Base-by-base conservation (phyloP, 2,329 filamentous ascomycete genomes). In the Eutypella sp. region DNA sequence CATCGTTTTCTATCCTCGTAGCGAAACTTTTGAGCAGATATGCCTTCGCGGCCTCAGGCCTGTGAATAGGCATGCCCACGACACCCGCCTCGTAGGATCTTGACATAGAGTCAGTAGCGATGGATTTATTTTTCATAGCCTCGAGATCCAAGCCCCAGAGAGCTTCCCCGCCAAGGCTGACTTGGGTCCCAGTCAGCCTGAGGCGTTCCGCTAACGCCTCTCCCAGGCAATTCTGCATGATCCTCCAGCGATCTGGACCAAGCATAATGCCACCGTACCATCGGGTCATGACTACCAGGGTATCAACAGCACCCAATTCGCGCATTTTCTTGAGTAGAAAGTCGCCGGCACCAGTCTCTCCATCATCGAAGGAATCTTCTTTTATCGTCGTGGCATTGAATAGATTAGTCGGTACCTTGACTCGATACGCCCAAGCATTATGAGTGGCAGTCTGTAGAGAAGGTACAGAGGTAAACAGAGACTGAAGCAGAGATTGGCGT, bases 41-140 rank as follows among this genome's bases (percentile, higher is more conserved):
- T 41, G 70, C 69, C 43, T 74, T 69, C 10, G 89, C 87, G 5
- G 76, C 76, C 57, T 92, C 83, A 1, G 90, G 84, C 16, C 80
- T 80, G 57, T 90, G 83, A 20, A 92, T 85, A 1, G 87, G 83
- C 66, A 93, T 79, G 2, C 79, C 76, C 4, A 72, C 61, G 5
- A 69, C 66, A 1, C 61, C 57, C 1, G 64, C 67, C 29, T 60
- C 58, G 36, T 60, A 57, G 22, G 46, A 57, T 42, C 40, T 56
- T 15, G 66, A 62, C 48, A 45, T 57, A 41, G 49, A 55, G 37
- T 41, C 56, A 46, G 44, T 44, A 8, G 51, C 37, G 23, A 66
- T 65, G 4, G 67, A 63, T 39, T 63, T 66, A n/a, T 65, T 62
- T 42, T 65, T 70, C 64, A 72, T 71, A 5, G 72, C 72, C 48